Conservation (phyloP, 106 monocot species). For the Acanthochlamys bracteata region DNA sequence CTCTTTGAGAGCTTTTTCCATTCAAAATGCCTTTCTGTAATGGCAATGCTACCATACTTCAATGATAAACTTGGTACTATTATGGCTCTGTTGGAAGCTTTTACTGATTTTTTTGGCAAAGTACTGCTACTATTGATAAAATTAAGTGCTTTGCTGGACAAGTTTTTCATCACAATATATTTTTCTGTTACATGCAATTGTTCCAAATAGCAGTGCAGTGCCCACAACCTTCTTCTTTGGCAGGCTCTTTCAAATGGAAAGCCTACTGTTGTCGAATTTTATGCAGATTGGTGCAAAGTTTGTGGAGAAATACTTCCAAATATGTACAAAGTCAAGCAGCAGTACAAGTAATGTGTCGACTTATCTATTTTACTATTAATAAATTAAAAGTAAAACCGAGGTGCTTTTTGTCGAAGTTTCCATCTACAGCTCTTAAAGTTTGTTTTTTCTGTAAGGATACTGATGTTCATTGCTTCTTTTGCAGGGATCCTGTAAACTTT, state of each 20-base stretch:
- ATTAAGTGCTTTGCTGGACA: neutral
- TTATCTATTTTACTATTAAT: neutral
- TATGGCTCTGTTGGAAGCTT: too few species aligned
- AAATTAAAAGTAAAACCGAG: neutral
- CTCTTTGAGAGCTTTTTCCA: too few species aligned
- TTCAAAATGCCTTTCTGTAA: too few species aligned
- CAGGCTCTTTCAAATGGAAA: conserved; percentile 84
- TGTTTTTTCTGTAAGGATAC: neutral
- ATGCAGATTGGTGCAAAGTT: conserved; percentile 98
- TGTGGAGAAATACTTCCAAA: conserved; percentile 87
- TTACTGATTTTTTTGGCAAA: too few species aligned
- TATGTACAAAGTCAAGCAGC: conserved; percentile 76
- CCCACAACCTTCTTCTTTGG: neutral
- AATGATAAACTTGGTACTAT: too few species aligned
- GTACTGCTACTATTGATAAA: neutral
- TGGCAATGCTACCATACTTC: too few species aligned
- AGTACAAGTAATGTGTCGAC: conserved; percentile 52
- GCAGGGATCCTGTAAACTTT: conserved; percentile 80
- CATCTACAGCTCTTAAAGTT: neutral
- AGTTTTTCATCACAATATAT: neutral
- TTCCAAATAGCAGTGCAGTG: neutral
- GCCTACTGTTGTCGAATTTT: conserved; percentile 93
- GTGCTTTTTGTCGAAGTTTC: too few species aligned
- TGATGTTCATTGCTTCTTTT: neutral
- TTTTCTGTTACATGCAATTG: neutral